Evolutionary conservation across 2,329 filamentous ascomycete species (phyloP), one percentile per base, ranked within the genome.

Genomic region (Geosmithia putterillii): DNA sequence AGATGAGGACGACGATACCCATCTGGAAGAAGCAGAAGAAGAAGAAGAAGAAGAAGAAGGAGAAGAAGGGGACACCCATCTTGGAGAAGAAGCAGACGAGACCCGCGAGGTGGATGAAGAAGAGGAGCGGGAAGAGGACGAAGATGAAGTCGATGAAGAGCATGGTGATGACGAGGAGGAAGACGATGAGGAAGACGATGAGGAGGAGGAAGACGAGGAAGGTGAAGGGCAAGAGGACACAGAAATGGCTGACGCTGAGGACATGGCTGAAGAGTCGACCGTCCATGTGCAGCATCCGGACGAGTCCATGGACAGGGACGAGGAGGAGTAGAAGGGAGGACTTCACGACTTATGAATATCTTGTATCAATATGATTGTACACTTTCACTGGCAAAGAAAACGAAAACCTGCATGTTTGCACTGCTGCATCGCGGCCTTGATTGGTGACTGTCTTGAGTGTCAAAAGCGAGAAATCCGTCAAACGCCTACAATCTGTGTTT

Each of bases 11-110:
- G 36, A 38, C 9, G 19, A 32, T 12, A 32, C 28, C 10, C 10
- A 32, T 4, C 10, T 32, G 28, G 28, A 9, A 32, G 28, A 32
- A 4, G 28, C 28, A 32, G 28, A 32, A 9, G 51, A 49, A 2
- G 49, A 46, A 20, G 46, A 48, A 3, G 50, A 45, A 3, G 45
- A 47, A 1, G 51, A 48, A 18, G 50, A 46, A 2, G 48, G 48
- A 38, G 47, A 52, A 6, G 48, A 48, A 3, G 48, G 47, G 2
- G 46, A 40, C 3, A 45, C 42, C 38, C 46, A 53, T 2, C 48
- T 47, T 1, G 47, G 45, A 8, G 47, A 32, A 2, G 50, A 46
- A 15, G 44, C 32, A 7, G 45, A 43, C 21, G 42, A 47, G 41
- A 44, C 21, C 18, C 47, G 44, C 4, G 46, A 22, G 4, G 44